phyloP scores from a whole-genome alignment of 2,329 filamentous ascomycete species.

The Phyllosticta citribraziliensis region DNA sequence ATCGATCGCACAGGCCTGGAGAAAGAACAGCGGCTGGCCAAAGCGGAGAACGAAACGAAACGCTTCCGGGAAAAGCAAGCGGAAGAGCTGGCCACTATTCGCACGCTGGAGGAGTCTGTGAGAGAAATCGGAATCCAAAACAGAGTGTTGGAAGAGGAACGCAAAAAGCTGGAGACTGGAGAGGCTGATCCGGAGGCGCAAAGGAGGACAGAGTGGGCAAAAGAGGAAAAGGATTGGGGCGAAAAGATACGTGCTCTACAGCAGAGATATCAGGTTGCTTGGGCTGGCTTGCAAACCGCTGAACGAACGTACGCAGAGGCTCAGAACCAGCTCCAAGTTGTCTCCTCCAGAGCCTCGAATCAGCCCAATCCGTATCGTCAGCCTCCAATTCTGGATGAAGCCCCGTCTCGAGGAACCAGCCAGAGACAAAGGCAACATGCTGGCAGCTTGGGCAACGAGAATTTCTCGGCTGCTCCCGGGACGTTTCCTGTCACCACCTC shows the following conservation, averaged over 20 bases:
- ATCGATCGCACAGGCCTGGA: conserved; percentile 39
- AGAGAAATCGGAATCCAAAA: conserved; percentile 61
- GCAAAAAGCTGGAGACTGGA: conserved; percentile 42
- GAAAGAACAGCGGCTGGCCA: conserved; percentile 24
- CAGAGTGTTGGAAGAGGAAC: conserved; percentile 62
- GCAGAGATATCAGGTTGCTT: conserved; percentile 32
- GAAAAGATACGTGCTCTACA: conserved; percentile 45
- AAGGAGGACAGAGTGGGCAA: conserved; percentile 28
- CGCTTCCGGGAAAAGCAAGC: conserved; percentile 30
- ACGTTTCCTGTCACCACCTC: conserved; percentile 15
- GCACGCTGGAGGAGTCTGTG: conserved; percentile 61
- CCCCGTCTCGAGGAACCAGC: conserved; percentile 30
- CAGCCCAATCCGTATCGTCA: conserved; percentile 24
- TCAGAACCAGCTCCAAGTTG: conserved; percentile 31
- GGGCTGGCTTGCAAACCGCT: conserved; percentile 24
- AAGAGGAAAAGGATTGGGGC: conserved; percentile 49
- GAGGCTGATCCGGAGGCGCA: conserved; percentile 33
- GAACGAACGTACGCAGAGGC: conserved; percentile 30
- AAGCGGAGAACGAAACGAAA: conserved; percentile 31
- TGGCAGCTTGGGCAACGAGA: conserved; percentile 18
- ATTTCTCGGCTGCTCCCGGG: conserved; percentile 29
- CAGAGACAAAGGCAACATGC: conserved; percentile 25
- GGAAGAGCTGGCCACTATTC: conserved; percentile 39
- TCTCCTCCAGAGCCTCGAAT: conserved; percentile 28
- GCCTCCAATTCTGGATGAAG: conserved; percentile 19